A percentile compares a stretch with the other conserved stretches of the same genome.
phyloP scores from a whole-genome alignment of 2,329 filamentous ascomycete genomes.

The Nemania serpens region DNA sequence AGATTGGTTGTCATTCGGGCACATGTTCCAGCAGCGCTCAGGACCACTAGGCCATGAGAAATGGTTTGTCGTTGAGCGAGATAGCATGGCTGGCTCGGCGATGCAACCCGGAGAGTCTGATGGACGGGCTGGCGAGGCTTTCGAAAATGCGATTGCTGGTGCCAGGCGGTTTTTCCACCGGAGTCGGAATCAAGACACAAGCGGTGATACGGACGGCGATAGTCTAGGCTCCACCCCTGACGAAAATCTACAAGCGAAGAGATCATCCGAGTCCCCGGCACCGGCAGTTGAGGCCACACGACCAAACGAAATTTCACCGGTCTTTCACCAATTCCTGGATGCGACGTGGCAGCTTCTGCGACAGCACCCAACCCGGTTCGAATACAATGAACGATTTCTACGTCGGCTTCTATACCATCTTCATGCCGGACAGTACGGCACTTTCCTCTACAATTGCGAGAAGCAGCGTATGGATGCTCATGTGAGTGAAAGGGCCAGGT shows the following conservation, averaged over 20 bases:
- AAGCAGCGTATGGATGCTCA: constrained; percentile 77
- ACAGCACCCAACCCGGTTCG: constrained; percentile 86
- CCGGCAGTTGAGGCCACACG: constrained; percentile 70
- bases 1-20: constrained; percentile 96
- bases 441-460: constrained; percentile 94
- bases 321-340: constrained; percentile 98
- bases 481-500: constrained; percentile 74
- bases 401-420: constrained; percentile 88
- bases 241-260: constrained; percentile 41
- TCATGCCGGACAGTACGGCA: constrained; percentile 95
- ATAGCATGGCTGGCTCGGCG: constrained; percentile 68
- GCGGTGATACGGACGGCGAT: constrained; percentile 56
- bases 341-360: constrained; percentile 87
- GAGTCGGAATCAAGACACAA: constrained; percentile 64
- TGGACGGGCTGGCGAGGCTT: constrained; percentile 68
- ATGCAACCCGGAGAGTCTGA: constrained; percentile 67
- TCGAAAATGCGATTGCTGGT: constrained; percentile 83
- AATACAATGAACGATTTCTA: constrained; percentile 95
- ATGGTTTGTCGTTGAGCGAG: constrained; percentile 89
- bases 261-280: constrained; percentile 49
- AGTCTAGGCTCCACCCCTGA: constrained; percentile 36
- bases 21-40: constrained; percentile 94
- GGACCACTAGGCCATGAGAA: constrained; percentile 88
- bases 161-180: constrained; percentile 92
- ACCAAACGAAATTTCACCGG: constrained; percentile 89